Base-by-base conservation (phyloP, 768 basidiomycete genomes). In the Mycena maculata region DNA sequence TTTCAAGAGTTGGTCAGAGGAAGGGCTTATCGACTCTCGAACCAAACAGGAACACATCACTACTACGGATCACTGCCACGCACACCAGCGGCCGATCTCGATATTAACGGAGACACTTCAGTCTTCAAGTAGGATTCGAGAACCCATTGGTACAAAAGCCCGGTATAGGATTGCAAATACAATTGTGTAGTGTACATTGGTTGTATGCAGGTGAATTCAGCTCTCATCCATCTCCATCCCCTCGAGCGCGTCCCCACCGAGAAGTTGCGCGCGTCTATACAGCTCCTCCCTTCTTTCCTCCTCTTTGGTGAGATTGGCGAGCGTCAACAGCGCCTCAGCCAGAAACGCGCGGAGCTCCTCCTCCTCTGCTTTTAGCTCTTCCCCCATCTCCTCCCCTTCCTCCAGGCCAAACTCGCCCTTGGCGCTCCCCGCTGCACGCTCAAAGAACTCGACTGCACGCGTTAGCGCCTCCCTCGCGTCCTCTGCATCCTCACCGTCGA, bases 251-350 rank as follows among this genome's bases (percentile, higher is more conserved):
- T 78, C 81, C 18, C 81, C 84, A 8, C 81, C 84, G 73, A 87
- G 86, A 25, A 71, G 68, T 76, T 86, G 80, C 15, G 88, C 88
- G 25, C 85, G 76, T 23, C 71, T 70, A 73, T 89, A 90, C 67
- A 89, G 76, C 70, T 79, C 81, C 75, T 89, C 88, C 36, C 86
- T 79, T 65, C 80, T 76, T 44, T 69, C 73, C 73, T 79, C 79
- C 69, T 88, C 86, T 60, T 73, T 71, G 3, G 87, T 88, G 41
- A 90, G 73, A 72, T 89, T 90, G 30, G 87, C 89, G 22, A 90
- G 80, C 42, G 87, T 85, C 45, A 90, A 63, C 16, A 90, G 77
- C 25, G 88, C 87, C 74, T 90, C 89, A 0, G 83, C 83, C 13
- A 89, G 77, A 72, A 86, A 73, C 18, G 68, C 60, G 27, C 69